Conservation (phyloP, 2,329 filamentous ascomycete species). For the Aspergillus viridinutans region DNA sequence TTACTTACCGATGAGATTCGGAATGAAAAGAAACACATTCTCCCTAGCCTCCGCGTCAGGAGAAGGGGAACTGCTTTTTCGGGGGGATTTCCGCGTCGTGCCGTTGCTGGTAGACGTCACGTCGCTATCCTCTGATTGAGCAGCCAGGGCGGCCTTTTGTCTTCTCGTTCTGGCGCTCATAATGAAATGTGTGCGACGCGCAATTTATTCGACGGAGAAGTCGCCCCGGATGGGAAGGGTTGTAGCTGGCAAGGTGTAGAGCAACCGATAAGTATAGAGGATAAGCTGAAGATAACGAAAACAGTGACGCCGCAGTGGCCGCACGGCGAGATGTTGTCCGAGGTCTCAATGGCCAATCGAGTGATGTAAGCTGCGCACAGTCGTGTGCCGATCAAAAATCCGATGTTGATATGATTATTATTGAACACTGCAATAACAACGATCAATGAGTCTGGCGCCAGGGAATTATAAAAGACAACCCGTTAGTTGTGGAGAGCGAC, state of each 20-base stretch:
- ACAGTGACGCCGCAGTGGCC: neutral
- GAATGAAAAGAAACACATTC: constrained; percentile 78
- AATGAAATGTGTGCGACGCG: constrained; percentile 4
- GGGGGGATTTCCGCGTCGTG: constrained; percentile 26
- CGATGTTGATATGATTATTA: neutral
- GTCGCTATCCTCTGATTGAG: constrained; percentile 28
- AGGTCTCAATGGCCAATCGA: neutral
- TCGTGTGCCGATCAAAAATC: neutral
- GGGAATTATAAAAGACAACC: neutral
- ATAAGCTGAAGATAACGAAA: neutral
- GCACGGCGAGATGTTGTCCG: constrained; percentile 5
- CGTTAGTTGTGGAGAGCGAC: neutral
- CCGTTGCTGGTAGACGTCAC: constrained; percentile 28
- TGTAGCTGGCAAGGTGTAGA: neutral
- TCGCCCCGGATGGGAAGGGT: neutral
- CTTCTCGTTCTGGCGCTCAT: constrained; percentile 39
- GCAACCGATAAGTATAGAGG: neutral
- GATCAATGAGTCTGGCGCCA: neutral
- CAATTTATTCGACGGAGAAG: neutral
- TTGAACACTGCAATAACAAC: neutral
- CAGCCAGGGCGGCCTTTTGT: constrained; percentile 35
- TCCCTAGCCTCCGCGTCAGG: constrained; percentile 46
- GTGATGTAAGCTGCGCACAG: neutral
- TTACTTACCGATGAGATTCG: constrained; percentile 71
- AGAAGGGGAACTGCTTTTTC: constrained; percentile 26